A percentile compares a stretch with the other conserved stretches of the same genome.
Evolutionary conservation across 345 rosid genomes (phyloP).

Genomic region (Bretschneidera sinensis): DNA sequence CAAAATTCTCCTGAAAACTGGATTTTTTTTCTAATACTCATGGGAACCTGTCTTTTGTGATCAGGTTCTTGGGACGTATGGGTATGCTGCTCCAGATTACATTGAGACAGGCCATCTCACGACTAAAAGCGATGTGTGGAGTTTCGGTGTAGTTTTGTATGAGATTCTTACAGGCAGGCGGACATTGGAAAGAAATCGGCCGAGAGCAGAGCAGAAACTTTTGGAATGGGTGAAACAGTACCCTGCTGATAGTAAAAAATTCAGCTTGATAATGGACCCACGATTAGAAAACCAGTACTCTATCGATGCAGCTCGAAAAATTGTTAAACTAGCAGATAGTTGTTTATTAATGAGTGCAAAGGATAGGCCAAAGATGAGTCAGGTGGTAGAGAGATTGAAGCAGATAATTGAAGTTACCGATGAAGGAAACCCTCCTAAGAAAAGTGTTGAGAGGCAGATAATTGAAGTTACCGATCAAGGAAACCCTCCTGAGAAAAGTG

Average conservation of each 20-base stretch:
- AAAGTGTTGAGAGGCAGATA: too few relatives aligned
- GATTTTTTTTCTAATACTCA: too few relatives aligned
- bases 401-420: slow-evolving; percentile 41
- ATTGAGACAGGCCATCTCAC: slow-evolving; percentile 79
- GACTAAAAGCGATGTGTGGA: slow-evolving; percentile 74
- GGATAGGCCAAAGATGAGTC: slow-evolving; percentile 68
- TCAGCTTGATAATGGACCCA: slow-evolving; percentile 60
- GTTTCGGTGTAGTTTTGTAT: slow-evolving; percentile 81
- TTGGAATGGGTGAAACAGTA: slow-evolving; percentile 73
- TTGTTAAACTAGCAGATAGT: slow-evolving; percentile 65
- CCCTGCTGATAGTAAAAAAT: slow-evolving; percentile 58
- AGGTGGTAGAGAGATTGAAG: slow-evolving; percentile 52
- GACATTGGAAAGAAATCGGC: slow-evolving; percentile 63
- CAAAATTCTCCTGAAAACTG: too few relatives aligned
- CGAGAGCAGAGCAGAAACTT: slow-evolving; percentile 54
- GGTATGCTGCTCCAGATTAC: slow-evolving; percentile 95
- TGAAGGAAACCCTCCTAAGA: too few relatives aligned
- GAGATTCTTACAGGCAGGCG: slow-evolving; percentile 83
- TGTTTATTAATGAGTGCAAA: slow-evolving; percentile 59
- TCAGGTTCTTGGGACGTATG: slow-evolving; percentile 80
- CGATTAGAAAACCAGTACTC: slow-evolving; percentile 57
- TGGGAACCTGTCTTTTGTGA: slow-evolving; percentile 2
- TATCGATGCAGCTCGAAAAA: slow-evolving; percentile 39
- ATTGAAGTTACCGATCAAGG: too few relatives aligned
- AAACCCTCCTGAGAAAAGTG: slow-evolving; percentile 3